phyloP scores from a whole-genome alignment of 352 stramenopile species.

The Phytophthora syringae region DNA sequence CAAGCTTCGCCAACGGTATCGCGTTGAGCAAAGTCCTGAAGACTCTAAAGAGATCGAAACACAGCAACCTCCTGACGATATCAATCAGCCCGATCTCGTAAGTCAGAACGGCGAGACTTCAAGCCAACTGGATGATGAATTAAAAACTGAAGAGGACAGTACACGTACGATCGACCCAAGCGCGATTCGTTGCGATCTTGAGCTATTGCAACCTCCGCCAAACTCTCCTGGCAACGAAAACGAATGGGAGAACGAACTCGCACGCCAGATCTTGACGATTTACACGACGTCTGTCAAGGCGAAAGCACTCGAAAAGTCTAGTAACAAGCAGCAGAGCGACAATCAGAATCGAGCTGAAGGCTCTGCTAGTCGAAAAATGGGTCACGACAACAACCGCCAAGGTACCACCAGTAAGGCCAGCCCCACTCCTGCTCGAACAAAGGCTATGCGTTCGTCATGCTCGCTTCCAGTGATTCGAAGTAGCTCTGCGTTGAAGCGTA shows the following conservation, averaged over 20 bases:
- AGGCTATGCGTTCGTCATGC: too few species aligned
- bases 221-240: slow-evolving; percentile 64
- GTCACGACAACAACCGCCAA: slow-evolving; percentile 2
- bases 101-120: background rate
- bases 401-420: background rate
- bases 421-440: background rate
- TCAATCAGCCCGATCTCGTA: background rate
- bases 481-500: background rate
- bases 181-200: slow-evolving; percentile 49
- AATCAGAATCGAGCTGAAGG: background rate
- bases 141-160: background rate
- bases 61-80: background rate
- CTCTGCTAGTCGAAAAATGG: background rate
- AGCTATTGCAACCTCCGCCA: slow-evolving; percentile 57
- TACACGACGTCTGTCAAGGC: slow-evolving; percentile 82
- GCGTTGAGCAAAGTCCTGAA: background rate
- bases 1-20: slow-evolving; percentile 33
- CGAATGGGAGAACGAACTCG: slow-evolving; percentile 93
- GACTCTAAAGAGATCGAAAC: background rate
- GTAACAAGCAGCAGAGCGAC: slow-evolving; percentile 3
- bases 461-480: slow-evolving; percentile 29
- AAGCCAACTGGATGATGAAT: background rate
- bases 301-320: slow-evolving; percentile 43
- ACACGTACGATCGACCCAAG: background rate
- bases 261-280: slow-evolving; percentile 89